A percentile compares a stretch with the other conserved stretches of the same genome.
Evolutionary conservation across 371 early-diverging fungal species (phyloP).

Genomic region (Basidiobolus meristosporus): DNA sequence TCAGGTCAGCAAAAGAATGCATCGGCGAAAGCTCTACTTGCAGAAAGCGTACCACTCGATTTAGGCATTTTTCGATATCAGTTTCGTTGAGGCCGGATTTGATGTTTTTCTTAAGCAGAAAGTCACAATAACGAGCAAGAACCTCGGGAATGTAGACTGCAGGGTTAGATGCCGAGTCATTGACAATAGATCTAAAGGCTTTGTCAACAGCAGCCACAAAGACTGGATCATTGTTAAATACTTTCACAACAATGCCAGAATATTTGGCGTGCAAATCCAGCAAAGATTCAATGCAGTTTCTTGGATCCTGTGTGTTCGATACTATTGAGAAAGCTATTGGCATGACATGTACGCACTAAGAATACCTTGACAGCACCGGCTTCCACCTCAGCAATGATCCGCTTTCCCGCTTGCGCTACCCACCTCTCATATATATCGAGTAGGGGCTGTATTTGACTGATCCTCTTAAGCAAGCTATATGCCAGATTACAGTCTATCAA

Average conservation of each 20-base stretch:
- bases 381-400: too few relatives aligned
- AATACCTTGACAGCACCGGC: background rate
- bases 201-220: constrained; percentile 75
- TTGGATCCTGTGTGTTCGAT: constrained; percentile 32
- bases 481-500: too few relatives aligned
- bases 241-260: constrained; percentile 26
- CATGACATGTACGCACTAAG: background rate
- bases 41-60: constrained; percentile 9
- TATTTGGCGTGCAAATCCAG: constrained; percentile 42
- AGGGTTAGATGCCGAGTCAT: constrained; percentile 26
- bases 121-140: constrained; percentile 65
- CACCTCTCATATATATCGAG: constrained; percentile 25
- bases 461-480: constrained; percentile 29
- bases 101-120: constrained; percentile 38
- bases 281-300: constrained; percentile 40
- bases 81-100: constrained; percentile 14
- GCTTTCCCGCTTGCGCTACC: too few relatives aligned
- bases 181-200: constrained; percentile 58
- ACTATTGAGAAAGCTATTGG: background rate
- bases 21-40: too few relatives aligned
- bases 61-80: constrained; percentile 14
- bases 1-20: too few relatives aligned
- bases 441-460: constrained; percentile 25
- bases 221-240: constrained; percentile 40
- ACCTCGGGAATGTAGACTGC: constrained; percentile 47